These are phyloP conservation scores for Pseudofabraea citricarpa DNA, from an alignment of 2,329 filamentous ascomycete species.

Conservation along the genomic window DNA sequence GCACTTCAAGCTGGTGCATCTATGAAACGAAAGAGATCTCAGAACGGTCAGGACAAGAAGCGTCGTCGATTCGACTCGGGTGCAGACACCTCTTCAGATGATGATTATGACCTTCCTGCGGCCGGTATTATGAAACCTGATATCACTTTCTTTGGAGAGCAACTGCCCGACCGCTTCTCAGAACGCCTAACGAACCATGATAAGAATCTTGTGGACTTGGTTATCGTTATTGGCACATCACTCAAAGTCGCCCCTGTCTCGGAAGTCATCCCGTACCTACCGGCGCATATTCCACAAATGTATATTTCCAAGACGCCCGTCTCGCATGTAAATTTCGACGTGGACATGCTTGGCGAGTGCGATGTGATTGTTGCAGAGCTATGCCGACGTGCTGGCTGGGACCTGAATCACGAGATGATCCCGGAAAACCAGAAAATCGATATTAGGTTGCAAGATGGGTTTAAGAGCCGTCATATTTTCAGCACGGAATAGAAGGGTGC, in stretches of 20 bases:
- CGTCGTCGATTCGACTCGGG: slow-evolving; percentile 18
- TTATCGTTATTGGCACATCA: slow-evolving; percentile 93
- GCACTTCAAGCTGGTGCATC: slow-evolving; percentile 44
- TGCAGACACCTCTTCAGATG: slow-evolving; percentile 42
- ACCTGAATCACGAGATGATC: slow-evolving; percentile 77
- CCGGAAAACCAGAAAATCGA: slow-evolving; percentile 59
- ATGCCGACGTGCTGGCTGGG: slow-evolving; percentile 76
- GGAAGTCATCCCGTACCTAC: slow-evolving; percentile 79
- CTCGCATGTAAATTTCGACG: slow-evolving; percentile 88
- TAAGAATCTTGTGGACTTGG: slow-evolving; percentile 74
- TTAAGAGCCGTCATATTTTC: slow-evolving; percentile 39
- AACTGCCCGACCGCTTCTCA: slow-evolving; percentile 79
- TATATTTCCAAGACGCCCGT: slow-evolving; percentile 85
- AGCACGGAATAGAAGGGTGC: slow-evolving; percentile 7
- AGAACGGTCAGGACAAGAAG: slow-evolving; percentile 44
- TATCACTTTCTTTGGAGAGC: slow-evolving; percentile 96
- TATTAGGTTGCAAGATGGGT: slow-evolving; percentile 45
- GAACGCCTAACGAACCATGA: slow-evolving; percentile 77
- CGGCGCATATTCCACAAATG: slow-evolving; percentile 78
- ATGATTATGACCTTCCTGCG: slow-evolving; percentile 58
- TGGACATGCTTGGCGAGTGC: slow-evolving; percentile 93
- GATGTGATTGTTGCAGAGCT: slow-evolving; percentile 87
- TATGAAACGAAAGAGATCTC: slow-evolving; percentile 50
- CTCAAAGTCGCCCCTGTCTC: slow-evolving; percentile 94
- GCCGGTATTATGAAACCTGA: slow-evolving; percentile 92